Evolutionary conservation across 257 asterid genomes (phyloP), one percentile per base, ranked within the genome.

Genomic region (Plantago elongata): DNA sequence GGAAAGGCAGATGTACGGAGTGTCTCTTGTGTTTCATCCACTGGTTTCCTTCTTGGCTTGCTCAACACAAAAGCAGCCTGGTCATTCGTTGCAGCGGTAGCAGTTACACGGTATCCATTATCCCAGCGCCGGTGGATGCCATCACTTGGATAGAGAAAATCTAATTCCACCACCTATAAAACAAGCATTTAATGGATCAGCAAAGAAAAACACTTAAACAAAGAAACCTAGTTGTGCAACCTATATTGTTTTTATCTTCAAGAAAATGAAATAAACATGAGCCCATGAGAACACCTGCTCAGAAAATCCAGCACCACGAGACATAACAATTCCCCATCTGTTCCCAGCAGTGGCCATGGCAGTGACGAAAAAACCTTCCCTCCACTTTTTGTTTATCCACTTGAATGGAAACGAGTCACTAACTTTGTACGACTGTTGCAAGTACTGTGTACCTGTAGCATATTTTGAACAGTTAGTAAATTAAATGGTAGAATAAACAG

Each of bases 331-430:
- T 16, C 78, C 95, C 97, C 97, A 90, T 76, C 83, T 79, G 16
- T 69, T 71, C 60, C 95, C 93, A 6, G 97, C 73, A 45, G 97
- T 87, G 58, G 95, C 89, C 96, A 90, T 87, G 70, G 95, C 69
- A 46, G 97, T 90, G 30, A 90, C 95, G 60, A 59, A 64, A 73
- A 85, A 87, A 15, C 89, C 95, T 61, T 90, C 97, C 69, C 70
- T 83, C 97, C 97, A 90, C 78, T 90, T 90, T 65, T 83, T 90
- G 87, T 85, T 85, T 63, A 90, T 90, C 97, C 97, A 90, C 79
- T 90, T 90, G 80, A 73, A 90, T 0, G 97, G 97, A 75, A 90
- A 90, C 38, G 95, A 74, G 13, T 90, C 97, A 9, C 95, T 75
- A 37, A 90, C 90, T 83, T 90, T 90, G 77, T 90, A 90, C 1